phyloP scores from a whole-genome alignment of 176 grass and related monocot genomes.

The Oryza brachyantha region DNA sequence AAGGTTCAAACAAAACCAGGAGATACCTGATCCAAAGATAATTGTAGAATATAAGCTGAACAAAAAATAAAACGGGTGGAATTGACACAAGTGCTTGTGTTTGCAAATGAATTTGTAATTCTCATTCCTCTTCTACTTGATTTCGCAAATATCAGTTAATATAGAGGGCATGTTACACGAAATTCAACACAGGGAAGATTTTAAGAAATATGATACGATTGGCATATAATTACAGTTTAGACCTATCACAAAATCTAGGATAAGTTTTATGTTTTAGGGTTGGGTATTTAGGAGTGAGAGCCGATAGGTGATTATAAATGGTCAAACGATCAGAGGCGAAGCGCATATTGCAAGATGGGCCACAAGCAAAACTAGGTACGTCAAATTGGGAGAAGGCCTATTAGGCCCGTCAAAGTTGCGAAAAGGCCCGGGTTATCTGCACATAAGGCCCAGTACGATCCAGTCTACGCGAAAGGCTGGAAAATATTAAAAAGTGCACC shows the following conservation, averaged over 20 bases:
- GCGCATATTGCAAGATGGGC: not conserved
- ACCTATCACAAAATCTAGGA: not conserved
- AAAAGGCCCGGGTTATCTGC: not conserved
- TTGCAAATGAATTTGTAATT: not conserved
- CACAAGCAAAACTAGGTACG: too few species aligned
- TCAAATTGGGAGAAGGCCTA: too few species aligned
- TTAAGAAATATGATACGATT: not conserved
- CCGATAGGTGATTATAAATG: too few species aligned
- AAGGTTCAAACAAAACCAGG: not conserved
- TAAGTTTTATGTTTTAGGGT: not conserved
- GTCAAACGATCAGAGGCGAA: not conserved
- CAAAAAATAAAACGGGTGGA: not conserved
- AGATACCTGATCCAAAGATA: not conserved
- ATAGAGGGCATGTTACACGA: not conserved
- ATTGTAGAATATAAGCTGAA: not conserved
- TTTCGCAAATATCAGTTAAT: not conserved
- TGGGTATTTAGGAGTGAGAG: not conserved
- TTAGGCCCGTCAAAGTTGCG: not conserved
- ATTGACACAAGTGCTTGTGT: too few species aligned
- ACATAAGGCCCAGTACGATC: too few species aligned
- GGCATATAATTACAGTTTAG: not conserved
- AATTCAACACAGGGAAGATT: not conserved
- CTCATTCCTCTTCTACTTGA: not conserved
- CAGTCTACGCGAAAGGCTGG: not conserved
- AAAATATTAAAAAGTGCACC: not conserved